Base-by-base conservation (phyloP, 2,329 filamentous ascomycete genomes). In the Alternaria postmessia region DNA sequence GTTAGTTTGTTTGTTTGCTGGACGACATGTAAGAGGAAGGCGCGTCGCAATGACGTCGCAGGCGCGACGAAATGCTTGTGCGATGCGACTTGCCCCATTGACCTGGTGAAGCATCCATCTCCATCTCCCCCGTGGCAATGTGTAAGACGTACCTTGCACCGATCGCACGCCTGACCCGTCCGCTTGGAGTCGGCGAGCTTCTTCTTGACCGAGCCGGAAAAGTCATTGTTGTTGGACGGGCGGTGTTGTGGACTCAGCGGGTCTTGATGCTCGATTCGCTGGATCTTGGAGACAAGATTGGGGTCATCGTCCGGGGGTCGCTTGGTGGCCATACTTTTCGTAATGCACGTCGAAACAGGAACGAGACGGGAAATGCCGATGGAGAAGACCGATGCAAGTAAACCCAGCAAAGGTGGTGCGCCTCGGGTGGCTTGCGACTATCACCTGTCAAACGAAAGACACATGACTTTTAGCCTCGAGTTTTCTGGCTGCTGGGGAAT, bases 141-240 rank as follows among this genome's bases (percentile, higher is more conserved):
- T 5, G 20, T 7, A 14, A 42, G 39, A 57, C 57, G 54, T 84
- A 69, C 90, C 86, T 94, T 95, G 85, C 93, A 96, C 57, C 93
- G 86, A 79, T 96, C 92, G 83, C 92, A 96, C 32, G 92, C 92
- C 80, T 96, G 92, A 9, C 92, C 92, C 0, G 92, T 96, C 58
- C 87, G 82, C 63, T 84, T 84, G 54, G 84, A 86, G 57, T 81
- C 81, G 53, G 81, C 79, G 54, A 87, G 78, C 69, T 83, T 83
- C 77, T 86, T 85, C 78, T 83, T 85, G 51, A 78, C 75, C 11
- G 68, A 71, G 56, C 67, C 69, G 8, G 75, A 78, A 62, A 78
- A 79, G 66, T 79, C 76, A 54, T 62, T 69, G 65, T 65, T 68
- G 14, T 59, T 20, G 39, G 58, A 32, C 5, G 46, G 57, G 54